These are phyloP conservation scores for Cutaneotrichosporon daszewskae DNA, from an alignment of 1,284 basidiomycete genomes.

Conservation along the genomic window DNA sequence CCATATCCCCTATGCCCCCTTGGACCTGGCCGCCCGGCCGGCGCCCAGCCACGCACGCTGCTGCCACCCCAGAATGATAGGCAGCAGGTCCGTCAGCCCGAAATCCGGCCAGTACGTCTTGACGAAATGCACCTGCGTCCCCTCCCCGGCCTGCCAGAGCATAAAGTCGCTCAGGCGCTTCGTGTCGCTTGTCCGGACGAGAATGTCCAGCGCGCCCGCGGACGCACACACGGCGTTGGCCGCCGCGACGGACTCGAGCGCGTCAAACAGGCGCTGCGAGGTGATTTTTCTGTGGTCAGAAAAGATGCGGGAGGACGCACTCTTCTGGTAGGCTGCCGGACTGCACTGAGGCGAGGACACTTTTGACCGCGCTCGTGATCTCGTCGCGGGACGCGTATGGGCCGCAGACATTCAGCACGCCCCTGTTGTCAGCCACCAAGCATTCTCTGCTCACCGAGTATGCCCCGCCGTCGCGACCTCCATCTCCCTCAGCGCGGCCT, in stretches of 20 bases:
- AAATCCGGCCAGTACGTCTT: slow-evolving; percentile 92
- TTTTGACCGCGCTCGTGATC: slow-evolving; percentile 70
- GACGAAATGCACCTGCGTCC: slow-evolving; percentile 89
- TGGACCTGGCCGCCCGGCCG: not conserved
- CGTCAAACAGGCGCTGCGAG: slow-evolving; percentile 6
- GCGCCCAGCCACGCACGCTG: slow-evolving; percentile 54
- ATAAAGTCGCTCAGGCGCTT: slow-evolving; percentile 85
- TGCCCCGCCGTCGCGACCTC: slow-evolving; percentile 75
- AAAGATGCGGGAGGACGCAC: not conserved
- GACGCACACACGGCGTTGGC: slow-evolving; percentile 5
- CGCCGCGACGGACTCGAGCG: slow-evolving; percentile 10
- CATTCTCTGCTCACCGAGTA: slow-evolving; percentile 53
- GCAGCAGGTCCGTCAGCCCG: slow-evolving; percentile 76
- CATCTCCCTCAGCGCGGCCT: slow-evolving; percentile 63
- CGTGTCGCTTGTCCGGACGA: slow-evolving; percentile 88
- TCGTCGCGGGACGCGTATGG: slow-evolving; percentile 91
- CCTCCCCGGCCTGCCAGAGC: slow-evolving; percentile 63
- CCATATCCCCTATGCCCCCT: not conserved
- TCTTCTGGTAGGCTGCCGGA: slow-evolving; percentile 11
- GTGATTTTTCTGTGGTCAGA: slow-evolving; percentile 2
- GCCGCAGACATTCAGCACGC: slow-evolving; percentile 90
- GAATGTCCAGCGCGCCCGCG: slow-evolving; percentile 62
- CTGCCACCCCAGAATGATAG: slow-evolving; percentile 80
- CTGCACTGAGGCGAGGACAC: slow-evolving; percentile 54
- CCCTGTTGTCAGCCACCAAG: slow-evolving; percentile 50